Evolutionary conservation across 805 yeast genomes (phyloP).

Genomic region (Candida maesae): DNA sequence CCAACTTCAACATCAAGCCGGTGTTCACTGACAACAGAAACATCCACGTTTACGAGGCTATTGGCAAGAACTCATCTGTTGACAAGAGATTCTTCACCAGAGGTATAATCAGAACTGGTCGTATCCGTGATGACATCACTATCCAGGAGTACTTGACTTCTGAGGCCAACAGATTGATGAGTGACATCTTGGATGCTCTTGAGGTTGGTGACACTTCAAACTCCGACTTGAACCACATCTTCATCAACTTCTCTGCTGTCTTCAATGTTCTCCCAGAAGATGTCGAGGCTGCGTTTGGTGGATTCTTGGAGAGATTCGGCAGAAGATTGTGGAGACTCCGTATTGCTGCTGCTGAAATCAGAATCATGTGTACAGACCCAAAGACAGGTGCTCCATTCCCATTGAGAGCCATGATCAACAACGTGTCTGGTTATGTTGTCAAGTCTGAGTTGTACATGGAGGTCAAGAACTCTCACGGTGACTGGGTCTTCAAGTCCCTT

Average conservation of each 20-base stretch:
- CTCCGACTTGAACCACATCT: conserved; percentile 94
- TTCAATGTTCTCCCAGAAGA: conserved; percentile 93
- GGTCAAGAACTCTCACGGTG: conserved; percentile 86
- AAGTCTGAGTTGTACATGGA: conserved; percentile 94
- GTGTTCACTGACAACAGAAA: conserved; percentile 95
- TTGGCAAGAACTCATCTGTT: conserved; percentile 87
- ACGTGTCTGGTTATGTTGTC: conserved; percentile 96
- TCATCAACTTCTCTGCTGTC: conserved; percentile 94
- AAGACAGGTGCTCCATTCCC: conserved; percentile 88
- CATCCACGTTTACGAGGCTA: conserved; percentile 95
- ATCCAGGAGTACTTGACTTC: conserved; percentile 93
- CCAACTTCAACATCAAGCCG: conserved; percentile 92
- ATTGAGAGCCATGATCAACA: conserved; percentile 91
- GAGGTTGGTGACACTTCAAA: conserved; percentile 93
- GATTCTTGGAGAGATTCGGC: conserved; percentile 96
- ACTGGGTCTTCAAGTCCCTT: conserved; percentile 95
- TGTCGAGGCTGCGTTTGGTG: conserved; percentile 96
- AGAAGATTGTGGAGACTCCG: conserved; percentile 95
- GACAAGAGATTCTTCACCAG: conserved; percentile 96
- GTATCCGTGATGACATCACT: conserved; percentile 87
- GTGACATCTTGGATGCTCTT: conserved; percentile 90
- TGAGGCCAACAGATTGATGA: conserved; percentile 94
- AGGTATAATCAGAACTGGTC: conserved; percentile 95
- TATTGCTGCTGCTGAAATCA: conserved; percentile 95
- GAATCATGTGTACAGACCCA: conserved; percentile 92